Evolutionary conservation across 2,329 filamentous ascomycete species (phyloP).

Genomic region (Aspergillus clavatus): DNA sequence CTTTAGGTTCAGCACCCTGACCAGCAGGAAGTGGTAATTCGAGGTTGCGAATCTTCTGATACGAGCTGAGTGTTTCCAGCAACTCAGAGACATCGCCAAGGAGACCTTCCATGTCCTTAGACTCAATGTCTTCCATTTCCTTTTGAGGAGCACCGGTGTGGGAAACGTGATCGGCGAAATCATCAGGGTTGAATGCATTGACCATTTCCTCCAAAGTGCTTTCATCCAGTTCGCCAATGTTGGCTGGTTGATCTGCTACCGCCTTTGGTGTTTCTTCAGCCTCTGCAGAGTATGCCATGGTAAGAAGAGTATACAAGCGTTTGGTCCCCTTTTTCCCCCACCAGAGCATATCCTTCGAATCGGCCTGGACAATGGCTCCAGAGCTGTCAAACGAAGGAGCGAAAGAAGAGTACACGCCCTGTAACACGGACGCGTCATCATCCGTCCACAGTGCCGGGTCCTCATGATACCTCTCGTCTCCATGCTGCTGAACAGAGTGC

Average conservation of each 20-base stretch:
- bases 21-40: slow-evolving; percentile 18
- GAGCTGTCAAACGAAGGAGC: slow-evolving; percentile 45
- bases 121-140: slow-evolving; percentile 32
- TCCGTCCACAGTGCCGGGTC: slow-evolving; percentile 28
- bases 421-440: slow-evolving; percentile 35
- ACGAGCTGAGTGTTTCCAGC: slow-evolving; percentile 57
- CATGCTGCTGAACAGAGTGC: slow-evolving; percentile 16
- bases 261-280: slow-evolving; percentile 15
- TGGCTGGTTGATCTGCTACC: slow-evolving; percentile 22
- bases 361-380: slow-evolving; percentile 38
- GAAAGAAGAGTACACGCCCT: slow-evolving; percentile 47
- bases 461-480: slow-evolving; percentile 22
- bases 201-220: slow-evolving; percentile 40
- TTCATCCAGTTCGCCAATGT: slow-evolving; percentile 37
- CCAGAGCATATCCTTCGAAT: slow-evolving; percentile 43
- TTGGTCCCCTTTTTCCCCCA: slow-evolving; percentile 41
- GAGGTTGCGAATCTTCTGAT: slow-evolving; percentile 57
- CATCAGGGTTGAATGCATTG: slow-evolving; percentile 38
- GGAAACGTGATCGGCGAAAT: slow-evolving; percentile 22
- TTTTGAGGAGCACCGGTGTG: slow-evolving; percentile 16
- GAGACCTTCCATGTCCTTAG: slow-evolving; percentile 47
- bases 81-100: slow-evolving; percentile 56
- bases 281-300: slow-evolving; percentile 21
- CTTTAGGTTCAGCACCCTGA: slow-evolving; percentile 32
- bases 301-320: slow-evolving; percentile 35